Conservation (phyloP, 129 eudicot species). For the Saussurea involucrata region DNA sequence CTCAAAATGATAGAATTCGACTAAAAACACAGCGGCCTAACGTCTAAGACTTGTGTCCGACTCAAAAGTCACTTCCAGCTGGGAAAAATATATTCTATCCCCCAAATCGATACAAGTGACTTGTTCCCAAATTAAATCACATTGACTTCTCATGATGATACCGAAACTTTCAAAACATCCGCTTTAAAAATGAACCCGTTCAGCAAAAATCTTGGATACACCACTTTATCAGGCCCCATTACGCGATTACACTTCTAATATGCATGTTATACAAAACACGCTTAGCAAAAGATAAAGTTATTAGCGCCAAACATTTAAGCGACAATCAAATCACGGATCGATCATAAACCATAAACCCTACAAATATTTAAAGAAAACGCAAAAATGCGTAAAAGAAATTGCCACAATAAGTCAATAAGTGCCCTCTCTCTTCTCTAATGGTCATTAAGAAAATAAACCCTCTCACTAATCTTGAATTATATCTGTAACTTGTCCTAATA, state of each 20-base stretch:
- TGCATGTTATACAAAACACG: neutral
- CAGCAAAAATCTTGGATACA: neutral
- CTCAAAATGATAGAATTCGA: no score
- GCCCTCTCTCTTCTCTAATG: neutral
- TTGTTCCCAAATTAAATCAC: no score
- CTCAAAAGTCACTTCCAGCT: no score
- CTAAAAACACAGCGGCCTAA: no score
- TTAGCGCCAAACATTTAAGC: neutral
- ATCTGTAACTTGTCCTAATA: neutral
- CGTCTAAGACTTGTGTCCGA: no score
- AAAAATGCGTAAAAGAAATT: neutral
- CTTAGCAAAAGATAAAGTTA: neutral
- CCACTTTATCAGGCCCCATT: neutral
- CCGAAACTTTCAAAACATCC: no score
- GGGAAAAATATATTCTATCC: no score
- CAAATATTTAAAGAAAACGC: neutral
- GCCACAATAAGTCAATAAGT: neutral
- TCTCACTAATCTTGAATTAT: constrained; percentile 19
- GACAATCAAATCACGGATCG: neutral
- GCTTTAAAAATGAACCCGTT: no score
- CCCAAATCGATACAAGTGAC: no score
- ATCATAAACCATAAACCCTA: constrained; percentile 2
- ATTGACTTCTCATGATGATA: no score
- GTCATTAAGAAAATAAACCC: constrained; percentile 20
- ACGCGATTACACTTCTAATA: neutral